phyloP scores from a whole-genome alignment of 2,329 filamentous ascomycete genomes.

The Cladophialophora carrionii region DNA sequence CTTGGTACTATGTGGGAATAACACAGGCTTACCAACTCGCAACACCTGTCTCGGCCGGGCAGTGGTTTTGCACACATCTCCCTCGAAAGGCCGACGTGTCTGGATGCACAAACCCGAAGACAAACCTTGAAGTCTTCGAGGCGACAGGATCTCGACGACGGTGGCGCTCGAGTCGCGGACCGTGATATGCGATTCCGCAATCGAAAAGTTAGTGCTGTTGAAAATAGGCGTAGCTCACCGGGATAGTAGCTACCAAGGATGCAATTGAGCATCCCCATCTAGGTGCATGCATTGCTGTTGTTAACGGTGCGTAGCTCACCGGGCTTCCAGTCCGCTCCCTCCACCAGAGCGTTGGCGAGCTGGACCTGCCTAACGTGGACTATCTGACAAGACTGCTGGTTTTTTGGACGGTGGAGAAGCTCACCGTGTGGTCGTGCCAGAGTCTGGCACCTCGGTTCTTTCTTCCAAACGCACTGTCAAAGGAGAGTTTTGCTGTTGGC shows the following conservation, averaged over 20 bases:
- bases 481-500: conserved; percentile 22
- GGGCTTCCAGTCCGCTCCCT: conserved; percentile 8
- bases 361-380: conserved; percentile 20
- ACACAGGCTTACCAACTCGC: background rate
- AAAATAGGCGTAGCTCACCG: conserved; percentile 27
- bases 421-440: conserved; percentile 27
- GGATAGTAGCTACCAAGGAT: background rate
- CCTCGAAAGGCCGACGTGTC: background rate
- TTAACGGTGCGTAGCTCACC: conserved; percentile 29
- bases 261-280: background rate
- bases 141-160: background rate
- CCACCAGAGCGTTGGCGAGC: conserved; percentile 1
- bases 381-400: conserved; percentile 33
- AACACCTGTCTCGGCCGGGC: background rate
- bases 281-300: conserved; percentile 15
- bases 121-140: background rate
- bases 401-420: conserved; percentile 36
- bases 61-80: background rate
- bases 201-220: background rate
- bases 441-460: background rate
- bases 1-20: background rate
- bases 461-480: conserved; percentile 1
- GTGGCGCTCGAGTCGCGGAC: no score
- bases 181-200: background rate
- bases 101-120: background rate